Evolutionary conservation across 139 green algal species (phyloP).

Genomic region (Pleodorina starrii): DNA sequence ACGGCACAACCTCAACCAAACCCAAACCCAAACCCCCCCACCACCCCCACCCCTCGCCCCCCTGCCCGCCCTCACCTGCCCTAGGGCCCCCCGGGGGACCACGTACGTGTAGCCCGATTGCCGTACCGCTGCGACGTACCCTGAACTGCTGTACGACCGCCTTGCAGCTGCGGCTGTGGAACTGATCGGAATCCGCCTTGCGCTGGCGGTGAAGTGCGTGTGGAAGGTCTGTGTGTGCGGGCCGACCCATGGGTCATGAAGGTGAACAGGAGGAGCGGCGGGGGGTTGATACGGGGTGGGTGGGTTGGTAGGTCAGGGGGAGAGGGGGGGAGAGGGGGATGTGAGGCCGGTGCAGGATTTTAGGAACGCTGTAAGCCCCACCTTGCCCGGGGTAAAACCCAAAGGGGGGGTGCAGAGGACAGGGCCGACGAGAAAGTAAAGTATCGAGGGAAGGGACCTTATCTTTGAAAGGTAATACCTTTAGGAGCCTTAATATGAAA

Average conservation of each 20-base stretch:
- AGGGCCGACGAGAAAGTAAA: not conserved
- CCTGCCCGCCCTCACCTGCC: not conserved
- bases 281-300: not conserved
- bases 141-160: too few species aligned
- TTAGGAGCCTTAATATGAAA: too few species aligned
- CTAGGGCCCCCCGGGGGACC: not conserved
- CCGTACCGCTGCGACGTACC: too few species aligned
- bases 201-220: slow-evolving; percentile 24
- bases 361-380: not conserved
- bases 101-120: not conserved
- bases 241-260: not conserved
- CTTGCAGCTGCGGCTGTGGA: not conserved
- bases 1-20: not conserved
- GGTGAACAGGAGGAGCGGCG: not conserved
- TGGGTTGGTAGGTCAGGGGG: not conserved
- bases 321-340: not conserved
- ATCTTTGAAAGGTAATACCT: too few species aligned
- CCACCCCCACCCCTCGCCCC: not conserved
- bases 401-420: not conserved
- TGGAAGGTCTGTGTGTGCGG: slow-evolving; percentile 19
- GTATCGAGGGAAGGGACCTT: too few species aligned
- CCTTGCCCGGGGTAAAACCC: too few species aligned
- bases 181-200: not conserved
- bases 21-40: not conserved
- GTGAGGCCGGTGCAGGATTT: not conserved